Evolutionary conservation across 768 basidiomycete species (phyloP).

Genomic region (Kwoniella europaea): DNA sequence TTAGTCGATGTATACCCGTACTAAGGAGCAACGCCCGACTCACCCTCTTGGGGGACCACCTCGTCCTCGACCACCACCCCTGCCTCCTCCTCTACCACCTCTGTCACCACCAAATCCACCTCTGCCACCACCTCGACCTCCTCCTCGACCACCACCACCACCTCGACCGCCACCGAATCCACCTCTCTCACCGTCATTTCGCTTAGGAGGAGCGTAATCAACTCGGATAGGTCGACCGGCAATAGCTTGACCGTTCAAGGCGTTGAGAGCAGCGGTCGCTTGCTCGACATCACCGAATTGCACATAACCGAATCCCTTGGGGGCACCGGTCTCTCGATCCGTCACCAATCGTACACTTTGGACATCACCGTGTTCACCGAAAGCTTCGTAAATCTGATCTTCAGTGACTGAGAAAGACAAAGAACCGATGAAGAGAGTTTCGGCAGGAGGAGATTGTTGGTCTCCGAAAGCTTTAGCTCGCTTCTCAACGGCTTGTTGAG

Average conservation of each 20-base stretch:
- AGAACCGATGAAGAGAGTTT: conserved; percentile 88
- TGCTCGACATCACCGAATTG: conserved; percentile 82
- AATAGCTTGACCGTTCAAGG: conserved; percentile 72
- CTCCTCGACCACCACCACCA: conserved; percentile 57
- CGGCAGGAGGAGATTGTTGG: conserved; percentile 67
- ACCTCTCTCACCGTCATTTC: conserved; percentile 60
- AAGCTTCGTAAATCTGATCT: conserved; percentile 85
- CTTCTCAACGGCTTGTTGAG: conserved; percentile 67
- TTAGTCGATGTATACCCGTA: conserved; percentile 17
- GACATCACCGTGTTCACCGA: conserved; percentile 82
- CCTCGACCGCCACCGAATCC: conserved; percentile 35
- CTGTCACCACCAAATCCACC: conserved; percentile 33
- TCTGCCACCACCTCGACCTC: conserved; percentile 29
- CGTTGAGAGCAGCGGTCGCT: conserved; percentile 79
- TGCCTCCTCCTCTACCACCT: conserved; percentile 51
- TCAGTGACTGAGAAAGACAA: conserved; percentile 79
- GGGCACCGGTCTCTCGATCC: conserved; percentile 83
- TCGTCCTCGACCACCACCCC: conserved; percentile 57
- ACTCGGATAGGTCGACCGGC: conserved; percentile 80
- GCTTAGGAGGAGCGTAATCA: conserved; percentile 62
- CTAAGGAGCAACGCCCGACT: conserved; percentile 10
- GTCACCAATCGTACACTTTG: conserved; percentile 89
- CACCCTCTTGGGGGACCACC: conserved; percentile 28
- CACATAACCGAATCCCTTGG: conserved; percentile 97
- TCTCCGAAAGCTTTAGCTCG: conserved; percentile 81